Base-by-base conservation (phyloP, 75 land plant species). In the Cryptomeria japonica region DNA sequence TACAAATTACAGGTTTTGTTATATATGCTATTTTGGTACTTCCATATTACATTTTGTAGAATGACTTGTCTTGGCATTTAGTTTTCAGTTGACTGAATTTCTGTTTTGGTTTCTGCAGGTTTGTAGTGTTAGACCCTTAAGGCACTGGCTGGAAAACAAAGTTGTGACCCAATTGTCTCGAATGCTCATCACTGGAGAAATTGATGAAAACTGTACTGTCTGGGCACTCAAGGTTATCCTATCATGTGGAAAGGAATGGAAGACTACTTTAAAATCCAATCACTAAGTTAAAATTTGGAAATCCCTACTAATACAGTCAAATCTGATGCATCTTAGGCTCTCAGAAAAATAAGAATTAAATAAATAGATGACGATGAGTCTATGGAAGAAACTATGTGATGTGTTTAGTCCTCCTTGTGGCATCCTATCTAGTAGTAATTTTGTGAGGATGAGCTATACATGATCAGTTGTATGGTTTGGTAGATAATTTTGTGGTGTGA, bases 81-180 rank as follows among this genome's bases (percentile, higher is more conserved):
- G 68, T 19, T 22, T 78, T 36, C 22, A 34, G 41, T 78, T 14
- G 4, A 41, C 7, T 9, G 47, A 82, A 46, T 82, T 8, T 28
- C 32, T 46, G 13, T 1, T 11, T 44, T 28, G 2, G 22, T 36
- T n/a, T 10, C 32, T 87, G 18, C 92, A 97, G 99, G 95, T 96
- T 34, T 98, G 94, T 89, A 99, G 99, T 84, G 99, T 97, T 13
- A 93, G 99, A 18, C 99, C 99, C 0, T 90, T 98, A 6, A 93
- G 99, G 47, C 91, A 99, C 34, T 98, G 97, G 97, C 75, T 98
- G 87, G 99, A 98, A 94, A 96, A 92, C 83, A 95, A 87, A 87
- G 99, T 98, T 42, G 99, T 98, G 83, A 98, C 99, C 3, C 91
- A 98, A 79, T 86, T 98, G 58, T 98, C 99, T 32, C 91, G 70